These are phyloP conservation scores for Pinus albicaulis DNA, from an alignment of 75 land plant genomes.

Conservation along the genomic window DNA sequence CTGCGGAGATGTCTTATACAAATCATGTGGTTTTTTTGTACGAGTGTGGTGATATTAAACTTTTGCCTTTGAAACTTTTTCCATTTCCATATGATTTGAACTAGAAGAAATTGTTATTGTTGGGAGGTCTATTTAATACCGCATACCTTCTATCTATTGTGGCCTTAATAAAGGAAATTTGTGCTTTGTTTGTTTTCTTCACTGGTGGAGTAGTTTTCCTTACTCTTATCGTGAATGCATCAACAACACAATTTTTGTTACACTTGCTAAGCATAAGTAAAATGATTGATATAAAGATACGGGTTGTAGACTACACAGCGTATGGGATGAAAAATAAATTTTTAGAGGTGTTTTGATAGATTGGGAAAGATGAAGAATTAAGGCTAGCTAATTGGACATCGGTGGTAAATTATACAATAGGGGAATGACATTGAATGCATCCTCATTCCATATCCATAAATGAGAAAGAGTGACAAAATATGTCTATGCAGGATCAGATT, in stretches of 20 bases:
- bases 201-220: slow-evolving; percentile 95
- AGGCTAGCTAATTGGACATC: slow-evolving; percentile 97
- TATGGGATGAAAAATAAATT: slow-evolving; percentile 87
- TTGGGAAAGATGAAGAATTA: slow-evolving; percentile 93
- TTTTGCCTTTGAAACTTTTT: too few species aligned
- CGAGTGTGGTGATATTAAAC: too few species aligned
- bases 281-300: slow-evolving; percentile 60
- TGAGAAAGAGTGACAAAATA: slow-evolving; percentile 28
- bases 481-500: slow-evolving; percentile 61
- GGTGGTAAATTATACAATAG: slow-evolving; percentile 47
- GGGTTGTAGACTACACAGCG: slow-evolving; percentile 69
- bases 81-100: too few species aligned
- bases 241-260: slow-evolving; percentile 89
- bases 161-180: too few species aligned
- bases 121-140: too few species aligned
- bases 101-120: too few species aligned
- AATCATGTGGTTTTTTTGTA: too few species aligned
- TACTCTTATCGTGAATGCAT: slow-evolving; percentile 85
- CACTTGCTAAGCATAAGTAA: slow-evolving; percentile 62
- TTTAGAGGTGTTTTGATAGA: slow-evolving; percentile 75
- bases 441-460: slow-evolving; percentile 44
- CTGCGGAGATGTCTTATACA: too few species aligned
- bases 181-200: slow-evolving; percentile 94
- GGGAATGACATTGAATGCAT: slow-evolving; percentile 46
- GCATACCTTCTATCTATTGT: too few species aligned